A percentile compares a stretch with the other conserved stretches of the same genome.
phyloP scores from a whole-genome alignment of 495 filamentous ascomycete genomes.

The Pyrenopolyporus hunteri region DNA sequence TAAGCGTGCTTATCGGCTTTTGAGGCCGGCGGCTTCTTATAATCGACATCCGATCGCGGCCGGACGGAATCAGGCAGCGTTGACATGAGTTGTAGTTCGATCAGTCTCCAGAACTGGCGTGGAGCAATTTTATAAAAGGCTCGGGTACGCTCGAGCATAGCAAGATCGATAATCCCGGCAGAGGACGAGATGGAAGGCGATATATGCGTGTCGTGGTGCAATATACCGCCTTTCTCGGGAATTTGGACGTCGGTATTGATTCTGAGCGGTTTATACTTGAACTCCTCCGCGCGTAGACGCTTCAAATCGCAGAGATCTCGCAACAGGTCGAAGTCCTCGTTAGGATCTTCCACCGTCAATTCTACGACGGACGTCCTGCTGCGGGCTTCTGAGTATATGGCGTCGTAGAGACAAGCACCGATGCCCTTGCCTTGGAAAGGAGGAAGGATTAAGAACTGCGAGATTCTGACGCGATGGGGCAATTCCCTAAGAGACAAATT shows the following conservation, averaged over 20 bases:
- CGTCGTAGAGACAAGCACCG: conserved; percentile 79
- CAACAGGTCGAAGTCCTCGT: conserved; percentile 90
- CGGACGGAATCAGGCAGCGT: conserved; percentile 69
- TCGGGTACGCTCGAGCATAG: conserved; percentile 65
- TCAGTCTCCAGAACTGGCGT: conserved; percentile 83
- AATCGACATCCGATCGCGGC: conserved; percentile 44
- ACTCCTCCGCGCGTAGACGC: conserved; percentile 60
- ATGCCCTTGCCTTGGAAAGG: conserved; percentile 81
- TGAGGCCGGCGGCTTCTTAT: conserved; percentile 32
- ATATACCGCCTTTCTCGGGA: conserved; percentile 48
- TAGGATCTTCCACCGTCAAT: conserved; percentile 94
- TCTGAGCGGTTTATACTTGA: conserved; percentile 59
- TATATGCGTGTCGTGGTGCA: conserved; percentile 59
- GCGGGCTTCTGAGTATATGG: conserved; percentile 71
- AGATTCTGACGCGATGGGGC: conserved; percentile 79
- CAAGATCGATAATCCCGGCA: conserved; percentile 62
- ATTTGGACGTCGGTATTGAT: conserved; percentile 53
- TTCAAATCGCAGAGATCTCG: conserved; percentile 82
- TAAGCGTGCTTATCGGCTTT: conserved; percentile 58
- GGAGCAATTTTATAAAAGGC: conserved; percentile 74
- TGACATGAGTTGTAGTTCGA: conserved; percentile 89
- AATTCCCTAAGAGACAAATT: conserved; percentile 47
- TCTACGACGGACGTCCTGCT: conserved; percentile 69
- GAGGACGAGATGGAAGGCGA: conserved; percentile 15
- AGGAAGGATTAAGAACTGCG: conserved; percentile 92